These are phyloP conservation scores for Cucumis cinereus DNA, from an alignment of 306 rosid species.

Conservation along the genomic window DNA sequence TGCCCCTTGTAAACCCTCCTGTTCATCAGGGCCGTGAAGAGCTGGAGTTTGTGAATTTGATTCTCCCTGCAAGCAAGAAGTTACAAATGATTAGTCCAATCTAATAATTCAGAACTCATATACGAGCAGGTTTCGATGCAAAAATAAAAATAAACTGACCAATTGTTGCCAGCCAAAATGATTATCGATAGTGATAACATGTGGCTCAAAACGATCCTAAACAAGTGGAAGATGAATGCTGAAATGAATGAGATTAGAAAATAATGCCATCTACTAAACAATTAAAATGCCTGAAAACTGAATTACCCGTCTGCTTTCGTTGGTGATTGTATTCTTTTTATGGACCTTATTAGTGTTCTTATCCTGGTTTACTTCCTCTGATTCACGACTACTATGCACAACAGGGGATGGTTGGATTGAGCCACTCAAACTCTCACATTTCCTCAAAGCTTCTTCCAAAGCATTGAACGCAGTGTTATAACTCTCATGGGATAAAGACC, in stretches of 20 bases:
- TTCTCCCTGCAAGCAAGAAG: slow-evolving; percentile 13
- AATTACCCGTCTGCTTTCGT: slow-evolving; percentile 22
- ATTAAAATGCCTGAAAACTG: background rate
- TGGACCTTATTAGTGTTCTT: slow-evolving; percentile 11
- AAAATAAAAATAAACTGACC: slow-evolving; percentile 15
- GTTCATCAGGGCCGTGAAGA: slow-evolving; percentile 15
- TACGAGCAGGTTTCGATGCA: background rate
- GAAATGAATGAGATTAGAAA: background rate
- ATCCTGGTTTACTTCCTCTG: slow-evolving; percentile 18
- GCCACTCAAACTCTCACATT: slow-evolving; percentile 20
- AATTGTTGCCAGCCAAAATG: slow-evolving; percentile 30
- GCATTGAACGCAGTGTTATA: slow-evolving; percentile 25
- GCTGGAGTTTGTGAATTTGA: slow-evolving; percentile 10
- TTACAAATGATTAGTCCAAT: background rate
- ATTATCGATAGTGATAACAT: slow-evolving; percentile 9
- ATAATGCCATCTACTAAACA: background rate
- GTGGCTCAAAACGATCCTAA: slow-evolving; percentile 19
- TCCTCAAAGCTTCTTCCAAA: slow-evolving; percentile 32
- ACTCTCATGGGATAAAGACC: slow-evolving; percentile 37
- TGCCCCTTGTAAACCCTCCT: slow-evolving; percentile 14
- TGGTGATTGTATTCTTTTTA: slow-evolving; percentile 15
- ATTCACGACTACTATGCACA: slow-evolving; percentile 13
- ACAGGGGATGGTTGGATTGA: slow-evolving; percentile 14
- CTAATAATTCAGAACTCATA: background rate
- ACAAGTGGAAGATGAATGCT: background rate